Evolutionary conservation across 139 green algal genomes (phyloP).

Genomic region (Auxenochlorella pyrenoidosa): DNA sequence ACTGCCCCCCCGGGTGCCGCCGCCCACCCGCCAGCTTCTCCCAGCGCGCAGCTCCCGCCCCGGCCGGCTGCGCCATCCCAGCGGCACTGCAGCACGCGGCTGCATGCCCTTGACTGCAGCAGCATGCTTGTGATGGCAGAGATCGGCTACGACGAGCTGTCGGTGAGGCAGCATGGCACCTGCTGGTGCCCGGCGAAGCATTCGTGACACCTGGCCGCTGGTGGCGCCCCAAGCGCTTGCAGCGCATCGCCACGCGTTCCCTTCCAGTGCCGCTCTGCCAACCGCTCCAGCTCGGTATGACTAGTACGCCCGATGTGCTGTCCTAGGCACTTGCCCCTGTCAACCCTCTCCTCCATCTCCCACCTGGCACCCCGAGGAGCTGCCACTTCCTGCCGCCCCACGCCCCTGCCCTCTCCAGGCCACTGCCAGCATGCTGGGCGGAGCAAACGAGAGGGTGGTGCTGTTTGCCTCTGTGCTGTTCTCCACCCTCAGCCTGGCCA

Average conservation of each 20-base stretch:
- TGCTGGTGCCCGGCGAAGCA: too few relatives aligned
- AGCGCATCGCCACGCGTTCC: too few relatives aligned
- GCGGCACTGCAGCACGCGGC: neutral
- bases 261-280: too few relatives aligned
- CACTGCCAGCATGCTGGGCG: neutral
- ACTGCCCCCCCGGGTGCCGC: too few relatives aligned
- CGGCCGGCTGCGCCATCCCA: neutral
- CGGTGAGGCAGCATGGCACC: neutral
- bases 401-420: neutral
- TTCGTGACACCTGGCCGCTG: too few relatives aligned
- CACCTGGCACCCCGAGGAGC: too few relatives aligned
- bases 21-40: neutral
- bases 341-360: too few relatives aligned
- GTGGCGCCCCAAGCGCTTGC: neutral
- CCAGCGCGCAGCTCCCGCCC: neutral
- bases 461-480: conserved; percentile 60
- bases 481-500: conserved; percentile 50
- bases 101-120: neutral
- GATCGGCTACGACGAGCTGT: neutral
- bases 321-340: too few relatives aligned
- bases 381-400: neutral
- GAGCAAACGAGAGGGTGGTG: conserved; percentile 38
- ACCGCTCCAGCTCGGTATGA: too few relatives aligned
- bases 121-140: neutral
- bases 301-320: too few relatives aligned